Evolutionary conservation across 208 protist genomes (phyloP).

Genomic region (Crithidia thermophila): DNA sequence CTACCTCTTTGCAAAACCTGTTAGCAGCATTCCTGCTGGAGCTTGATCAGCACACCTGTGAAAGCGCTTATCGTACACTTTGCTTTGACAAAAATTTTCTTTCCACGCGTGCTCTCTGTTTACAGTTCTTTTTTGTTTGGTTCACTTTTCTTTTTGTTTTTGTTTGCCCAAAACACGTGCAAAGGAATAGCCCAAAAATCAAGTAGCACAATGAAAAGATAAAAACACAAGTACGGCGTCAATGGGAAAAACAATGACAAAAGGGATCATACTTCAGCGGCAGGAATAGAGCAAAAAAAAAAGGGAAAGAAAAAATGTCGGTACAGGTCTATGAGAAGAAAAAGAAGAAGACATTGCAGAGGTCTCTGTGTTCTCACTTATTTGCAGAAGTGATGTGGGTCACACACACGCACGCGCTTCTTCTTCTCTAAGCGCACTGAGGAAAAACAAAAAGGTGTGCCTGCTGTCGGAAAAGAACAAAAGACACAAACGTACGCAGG

Average conservation of each 20-base stretch:
- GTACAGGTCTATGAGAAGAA: conserved; percentile 9
- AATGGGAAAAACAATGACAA: too few relatives aligned
- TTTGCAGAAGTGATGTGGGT: too few relatives aligned
- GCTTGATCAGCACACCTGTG: not conserved
- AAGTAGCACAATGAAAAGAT: conserved; percentile 18
- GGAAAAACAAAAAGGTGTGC: too few relatives aligned
- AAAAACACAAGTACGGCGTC: not conserved
- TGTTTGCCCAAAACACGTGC: not conserved
- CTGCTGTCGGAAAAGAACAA: too few relatives aligned
- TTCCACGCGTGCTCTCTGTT: not conserved
- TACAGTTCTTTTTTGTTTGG: not conserved
- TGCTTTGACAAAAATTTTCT: not conserved
- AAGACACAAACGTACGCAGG: too few relatives aligned
- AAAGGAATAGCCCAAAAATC: too few relatives aligned
- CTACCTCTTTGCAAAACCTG: not conserved
- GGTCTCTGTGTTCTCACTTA: not conserved
- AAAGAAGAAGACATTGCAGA: not conserved
- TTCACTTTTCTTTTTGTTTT: not conserved
- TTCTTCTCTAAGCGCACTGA: too few relatives aligned
- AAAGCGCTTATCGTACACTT: not conserved
- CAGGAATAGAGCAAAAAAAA: not conserved
- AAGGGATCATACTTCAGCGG: not conserved
- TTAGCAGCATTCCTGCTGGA: too few relatives aligned
- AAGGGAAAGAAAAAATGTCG: conserved; percentile 20
- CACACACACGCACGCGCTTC: too few relatives aligned